phyloP scores from a whole-genome alignment of 148 eudicot genomes.

The Rhododendron griersonianum region DNA sequence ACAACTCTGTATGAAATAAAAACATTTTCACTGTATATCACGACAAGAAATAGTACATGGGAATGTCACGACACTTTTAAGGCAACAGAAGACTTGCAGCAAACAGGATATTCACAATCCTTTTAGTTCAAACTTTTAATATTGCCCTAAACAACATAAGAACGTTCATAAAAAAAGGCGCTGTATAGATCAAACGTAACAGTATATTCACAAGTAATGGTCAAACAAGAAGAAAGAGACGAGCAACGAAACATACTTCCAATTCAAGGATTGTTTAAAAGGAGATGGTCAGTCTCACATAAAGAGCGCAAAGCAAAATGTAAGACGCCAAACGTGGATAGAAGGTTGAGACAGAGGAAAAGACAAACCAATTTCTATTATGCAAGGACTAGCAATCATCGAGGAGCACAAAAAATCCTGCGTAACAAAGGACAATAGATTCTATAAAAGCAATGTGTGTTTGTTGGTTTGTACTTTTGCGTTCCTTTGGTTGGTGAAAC shows the following conservation, averaged over 20 bases:
- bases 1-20: background rate
- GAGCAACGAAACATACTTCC: background rate
- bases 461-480: background rate
- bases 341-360: background rate
- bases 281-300: background rate
- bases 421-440: background rate
- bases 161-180: background rate
- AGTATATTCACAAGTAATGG: background rate
- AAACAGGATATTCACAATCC: background rate
- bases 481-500: background rate
- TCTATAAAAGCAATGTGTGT: background rate
- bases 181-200: background rate
- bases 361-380: background rate
- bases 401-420: background rate
- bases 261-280: background rate
- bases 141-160: background rate
- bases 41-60: background rate
- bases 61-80: background rate
- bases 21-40: background rate
- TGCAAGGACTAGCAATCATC: background rate
- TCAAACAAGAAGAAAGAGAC: background rate
- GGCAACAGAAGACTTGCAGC: background rate
- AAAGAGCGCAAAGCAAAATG: background rate
- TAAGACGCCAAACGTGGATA: background rate
- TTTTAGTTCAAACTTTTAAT: background rate